A percentile compares a stretch with the other conserved stretches of the same genome.
These are phyloP conservation scores for Houttuynia cordata DNA, from an alignment of 164 flowering plant genomes.

Conservation along the genomic window DNA sequence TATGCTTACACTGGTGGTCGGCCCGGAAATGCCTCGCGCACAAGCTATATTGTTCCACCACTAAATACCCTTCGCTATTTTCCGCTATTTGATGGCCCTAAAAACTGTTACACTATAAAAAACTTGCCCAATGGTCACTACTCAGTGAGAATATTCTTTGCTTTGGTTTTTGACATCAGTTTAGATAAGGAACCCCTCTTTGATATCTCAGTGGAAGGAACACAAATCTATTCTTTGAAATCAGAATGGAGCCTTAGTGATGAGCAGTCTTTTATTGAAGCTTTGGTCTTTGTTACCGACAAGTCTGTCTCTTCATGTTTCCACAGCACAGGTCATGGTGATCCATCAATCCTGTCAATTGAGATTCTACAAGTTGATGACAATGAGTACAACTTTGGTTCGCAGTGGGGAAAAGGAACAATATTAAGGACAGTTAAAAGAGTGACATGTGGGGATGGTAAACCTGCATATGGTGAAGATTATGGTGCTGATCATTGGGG, in stretches of 20 bases:
- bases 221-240: slow-evolving; percentile 52
- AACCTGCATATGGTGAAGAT: slow-evolving; percentile 65
- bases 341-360: slow-evolving; percentile 75
- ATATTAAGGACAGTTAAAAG: slow-evolving; percentile 69
- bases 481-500: slow-evolving; percentile 72
- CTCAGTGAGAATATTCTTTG: slow-evolving; percentile 70
- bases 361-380: slow-evolving; percentile 87
- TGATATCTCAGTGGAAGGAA: slow-evolving; percentile 88
- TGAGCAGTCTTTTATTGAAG: slow-evolving; percentile 74
- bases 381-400: slow-evolving; percentile 57
- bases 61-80: slow-evolving; percentile 76
- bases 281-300: slow-evolving; percentile 52
- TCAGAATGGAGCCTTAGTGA: slow-evolving; percentile 70
- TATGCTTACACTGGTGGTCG: slow-evolving; percentile 85
- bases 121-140: slow-evolving; percentile 73
- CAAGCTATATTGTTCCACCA: slow-evolving; percentile 62
- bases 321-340: slow-evolving; percentile 98
- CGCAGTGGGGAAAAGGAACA: slow-evolving; percentile 41
- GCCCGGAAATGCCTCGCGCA: slow-evolving; percentile 49
- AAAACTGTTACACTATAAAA: slow-evolving; percentile 68
- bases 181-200: slow-evolving; percentile 71
- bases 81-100: slow-evolving; percentile 77
- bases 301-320: slow-evolving; percentile 68
- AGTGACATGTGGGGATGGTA: slow-evolving; percentile 46
- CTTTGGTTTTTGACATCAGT: slow-evolving; percentile 35